These are phyloP conservation scores for Penicillium expansum DNA, from an alignment of 2,329 filamentous ascomycete species.

Conservation along the genomic window DNA sequence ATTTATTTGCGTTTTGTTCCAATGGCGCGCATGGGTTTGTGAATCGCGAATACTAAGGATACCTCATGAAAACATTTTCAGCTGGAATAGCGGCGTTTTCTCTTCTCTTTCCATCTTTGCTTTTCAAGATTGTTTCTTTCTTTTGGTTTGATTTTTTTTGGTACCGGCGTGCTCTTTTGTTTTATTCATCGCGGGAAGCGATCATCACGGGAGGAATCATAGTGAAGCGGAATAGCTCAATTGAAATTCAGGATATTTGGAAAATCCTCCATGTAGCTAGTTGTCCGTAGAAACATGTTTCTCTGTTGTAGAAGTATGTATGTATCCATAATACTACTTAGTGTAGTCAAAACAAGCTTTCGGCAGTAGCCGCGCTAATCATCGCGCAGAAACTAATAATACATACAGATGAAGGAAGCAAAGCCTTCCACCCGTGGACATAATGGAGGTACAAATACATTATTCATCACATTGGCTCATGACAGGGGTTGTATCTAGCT, in stretches of 20 bases:
- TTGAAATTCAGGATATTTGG: background rate
- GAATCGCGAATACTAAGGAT: constrained; percentile 12
- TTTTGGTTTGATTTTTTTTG: background rate
- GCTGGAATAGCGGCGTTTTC: constrained; percentile 10
- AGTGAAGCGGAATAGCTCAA: background rate
- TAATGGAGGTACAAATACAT: background rate
- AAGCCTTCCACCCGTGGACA: background rate
- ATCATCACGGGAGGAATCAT: constrained; percentile 1
- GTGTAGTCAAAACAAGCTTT: constrained; percentile 1
- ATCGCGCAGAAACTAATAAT: background rate
- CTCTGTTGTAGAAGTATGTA: background rate
- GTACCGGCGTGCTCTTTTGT: background rate
- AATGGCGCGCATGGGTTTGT: constrained; percentile 3
- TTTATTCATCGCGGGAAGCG: background rate
- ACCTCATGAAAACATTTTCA: constrained; percentile 2
- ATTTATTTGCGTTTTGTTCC: background rate
- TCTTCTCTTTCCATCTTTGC: background rate
- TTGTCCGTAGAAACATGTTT: no score
- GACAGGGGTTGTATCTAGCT: background rate
- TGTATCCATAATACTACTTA: background rate
- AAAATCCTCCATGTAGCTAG: background rate
- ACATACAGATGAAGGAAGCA: background rate
- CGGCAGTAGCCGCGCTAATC: background rate
- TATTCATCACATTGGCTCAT: background rate
- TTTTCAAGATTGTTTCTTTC: background rate